Base-by-base conservation (phyloP, 768 basidiomycete genomes). In the Tylopilus cervinicoccineus region DNA sequence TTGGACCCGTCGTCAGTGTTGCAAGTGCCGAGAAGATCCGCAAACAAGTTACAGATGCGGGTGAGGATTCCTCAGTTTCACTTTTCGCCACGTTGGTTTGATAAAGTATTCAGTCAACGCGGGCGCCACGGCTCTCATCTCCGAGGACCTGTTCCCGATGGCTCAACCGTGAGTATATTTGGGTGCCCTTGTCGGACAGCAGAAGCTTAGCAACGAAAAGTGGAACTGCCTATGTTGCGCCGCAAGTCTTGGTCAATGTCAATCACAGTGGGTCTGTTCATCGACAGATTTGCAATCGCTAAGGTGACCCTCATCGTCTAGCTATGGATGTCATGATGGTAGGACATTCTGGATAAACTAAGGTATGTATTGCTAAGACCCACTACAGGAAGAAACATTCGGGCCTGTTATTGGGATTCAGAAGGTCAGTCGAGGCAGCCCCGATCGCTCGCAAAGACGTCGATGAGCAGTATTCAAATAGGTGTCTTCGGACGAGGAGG, bases 291-390 rank as follows among this genome's bases (percentile, higher is more conserved):
- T 49, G 7, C 37, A 27, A 41, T 32, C 38, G 40, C 42, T 61
- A 11, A 54, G 38, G 37, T 27, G 19, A 19, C 19, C 37, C 26
- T n/a, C 33, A 22, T 47, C 19, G 32, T 6, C 23, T 53, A 91
- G 89, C 75, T 14, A 96, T 98, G 93, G 86, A 92, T 22, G 73
- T 96, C 27, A 96, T 98, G 93, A 90, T 70, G 74, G 93, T 85
- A 56, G 9, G 70, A 46, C 19, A 10, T 14, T 32, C 19, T 27
- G 7, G n/a, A 37, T 28, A 17, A 16, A 27, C 16, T 8, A 4
- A 29, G 7, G n/a, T 8, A 7, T 7, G 26, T 13, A 47, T 8
- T 3, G 29, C 43, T 59, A 7, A 45, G 19, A 29, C 31, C 23
- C 19, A 17, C 19, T 45, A 10, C 51, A 88, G 84, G 84, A 87